Conservation (phyloP, 2,329 filamentous ascomycete genomes). For the Nemania abortiva region DNA sequence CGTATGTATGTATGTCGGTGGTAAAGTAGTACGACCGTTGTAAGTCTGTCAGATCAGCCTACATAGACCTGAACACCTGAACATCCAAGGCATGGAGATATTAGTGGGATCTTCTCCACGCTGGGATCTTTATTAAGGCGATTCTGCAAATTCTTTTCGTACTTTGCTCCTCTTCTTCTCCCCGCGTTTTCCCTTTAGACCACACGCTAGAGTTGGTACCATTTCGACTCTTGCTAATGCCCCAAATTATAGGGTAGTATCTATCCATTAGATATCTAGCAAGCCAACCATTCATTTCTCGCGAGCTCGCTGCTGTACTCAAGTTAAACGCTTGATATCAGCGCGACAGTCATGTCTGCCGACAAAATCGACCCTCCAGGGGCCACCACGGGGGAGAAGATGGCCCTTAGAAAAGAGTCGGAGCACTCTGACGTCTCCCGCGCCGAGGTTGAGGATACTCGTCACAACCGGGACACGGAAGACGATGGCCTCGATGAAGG, state of each 20-base stretch:
- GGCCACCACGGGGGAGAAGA: conserved; percentile 17
- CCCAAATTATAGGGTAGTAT: conserved; percentile 1
- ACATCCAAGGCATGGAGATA: neutral
- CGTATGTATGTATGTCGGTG: neutral
- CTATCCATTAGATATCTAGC: neutral
- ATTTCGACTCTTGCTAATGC: neutral
- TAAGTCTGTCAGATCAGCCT: neutral
- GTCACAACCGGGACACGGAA: conserved; percentile 38
- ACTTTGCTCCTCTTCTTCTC: neutral
- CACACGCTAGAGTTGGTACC: conserved; percentile 3
- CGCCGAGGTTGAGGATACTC: conserved; percentile 47
- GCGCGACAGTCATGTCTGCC: conserved; percentile 22
- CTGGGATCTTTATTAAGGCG: conserved; percentile 17
- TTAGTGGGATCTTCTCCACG: conserved; percentile 1
- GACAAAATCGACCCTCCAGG: conserved; percentile 14
- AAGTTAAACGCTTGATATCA: neutral
- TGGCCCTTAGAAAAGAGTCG: conserved; percentile 42
- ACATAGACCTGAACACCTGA: neutral
- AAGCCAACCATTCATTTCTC: conserved; percentile 2
- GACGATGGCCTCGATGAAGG: conserved; percentile 44
- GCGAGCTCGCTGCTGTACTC: neutral
- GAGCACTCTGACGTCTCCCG: conserved; percentile 45
- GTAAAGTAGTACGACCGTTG: neutral
- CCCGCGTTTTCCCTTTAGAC: conserved; percentile 1
- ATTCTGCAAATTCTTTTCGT: neutral